A percentile compares a stretch with the other conserved stretches of the same genome.
Conservation (phyloP, 73 alveolate species). For the Tetrahymena elliotti region DNA sequence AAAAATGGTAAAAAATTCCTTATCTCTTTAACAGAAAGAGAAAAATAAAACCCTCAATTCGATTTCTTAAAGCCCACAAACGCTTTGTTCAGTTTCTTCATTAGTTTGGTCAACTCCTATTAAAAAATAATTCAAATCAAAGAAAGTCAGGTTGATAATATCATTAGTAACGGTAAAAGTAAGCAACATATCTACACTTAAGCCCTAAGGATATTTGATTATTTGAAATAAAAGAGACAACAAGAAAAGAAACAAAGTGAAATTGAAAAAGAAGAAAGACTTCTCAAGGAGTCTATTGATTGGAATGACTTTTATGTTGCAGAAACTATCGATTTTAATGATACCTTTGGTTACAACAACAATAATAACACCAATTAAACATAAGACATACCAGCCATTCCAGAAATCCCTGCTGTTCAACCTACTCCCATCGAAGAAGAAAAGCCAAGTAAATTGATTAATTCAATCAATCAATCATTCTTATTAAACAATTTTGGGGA, state of each 20-base stretch:
- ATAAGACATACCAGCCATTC: constrained; percentile 54
- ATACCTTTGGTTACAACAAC: constrained; percentile 39
- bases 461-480: background rate
- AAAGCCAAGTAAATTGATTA: constrained; percentile 12
- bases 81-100: constrained; percentile 87
- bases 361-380: constrained; percentile 1
- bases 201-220: constrained; percentile 48
- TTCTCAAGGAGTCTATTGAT: constrained; percentile 62
- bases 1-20: constrained; percentile 95
- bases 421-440: constrained; percentile 21
- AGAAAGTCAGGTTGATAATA: constrained; percentile 62
- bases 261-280: constrained; percentile 62
- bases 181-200: constrained; percentile 1
- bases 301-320: constrained; percentile 96
- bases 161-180: constrained; percentile 11
- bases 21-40: constrained; percentile 82
- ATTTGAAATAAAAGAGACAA: constrained; percentile 64
- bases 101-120: constrained; percentile 85
- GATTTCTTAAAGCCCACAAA: constrained; percentile 96
- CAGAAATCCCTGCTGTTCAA: constrained; percentile 18
- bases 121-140: constrained; percentile 76
- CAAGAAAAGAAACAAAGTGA: constrained; percentile 61
- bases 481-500: too few relatives aligned
- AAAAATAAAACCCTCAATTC: constrained; percentile 89
- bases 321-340: constrained; percentile 87